Percentiles rank a stretch among this genome's conserved stretches.
Conservation (phyloP, 169 alveolate genomes). For the Eimeria acervulina region DNA sequence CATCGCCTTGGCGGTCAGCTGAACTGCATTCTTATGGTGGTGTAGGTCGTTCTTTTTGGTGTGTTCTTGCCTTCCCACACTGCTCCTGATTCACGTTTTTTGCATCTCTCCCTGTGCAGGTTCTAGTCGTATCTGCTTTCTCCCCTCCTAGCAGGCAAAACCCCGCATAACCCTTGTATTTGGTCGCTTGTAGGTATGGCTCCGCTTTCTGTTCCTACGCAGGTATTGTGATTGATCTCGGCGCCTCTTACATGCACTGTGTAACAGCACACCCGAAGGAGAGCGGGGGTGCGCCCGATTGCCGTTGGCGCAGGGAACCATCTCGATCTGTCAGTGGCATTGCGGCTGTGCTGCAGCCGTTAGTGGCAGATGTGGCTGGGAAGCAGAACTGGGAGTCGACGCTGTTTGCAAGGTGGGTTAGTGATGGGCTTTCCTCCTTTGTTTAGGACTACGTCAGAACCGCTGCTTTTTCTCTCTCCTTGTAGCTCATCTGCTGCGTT, state of each 20-base stretch:
- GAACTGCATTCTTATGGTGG: background rate
- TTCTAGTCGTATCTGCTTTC: background rate
- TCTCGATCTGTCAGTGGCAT: slow-evolving; percentile 84
- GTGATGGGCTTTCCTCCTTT: background rate
- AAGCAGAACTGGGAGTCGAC: slow-evolving; percentile 83
- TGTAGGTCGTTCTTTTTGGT: background rate
- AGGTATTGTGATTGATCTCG: slow-evolving; percentile 80
- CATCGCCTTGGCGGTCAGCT: background rate
- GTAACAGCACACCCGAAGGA: slow-evolving; percentile 76
- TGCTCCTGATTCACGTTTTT: background rate
- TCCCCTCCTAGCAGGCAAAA: background rate
- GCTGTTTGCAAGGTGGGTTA: slow-evolving; percentile 80
- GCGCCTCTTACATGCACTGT: slow-evolving; percentile 85
- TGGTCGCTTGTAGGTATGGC: background rate
- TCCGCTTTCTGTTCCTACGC: slow-evolving; percentile 2
- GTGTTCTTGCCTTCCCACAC: background rate
- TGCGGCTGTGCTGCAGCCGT: slow-evolving; percentile 82
- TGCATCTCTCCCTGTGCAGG: background rate
- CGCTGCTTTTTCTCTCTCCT: background rate
- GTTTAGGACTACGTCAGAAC: background rate
- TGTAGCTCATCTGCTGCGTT: background rate
- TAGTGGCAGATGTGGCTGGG: slow-evolving; percentile 84
- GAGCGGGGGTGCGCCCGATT: slow-evolving; percentile 44
- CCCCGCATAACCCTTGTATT: background rate
- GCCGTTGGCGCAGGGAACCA: slow-evolving; percentile 84